These are phyloP conservation scores for Limnanthes douglasii DNA, from an alignment of 345 rosid species.

Conservation along the genomic window DNA sequence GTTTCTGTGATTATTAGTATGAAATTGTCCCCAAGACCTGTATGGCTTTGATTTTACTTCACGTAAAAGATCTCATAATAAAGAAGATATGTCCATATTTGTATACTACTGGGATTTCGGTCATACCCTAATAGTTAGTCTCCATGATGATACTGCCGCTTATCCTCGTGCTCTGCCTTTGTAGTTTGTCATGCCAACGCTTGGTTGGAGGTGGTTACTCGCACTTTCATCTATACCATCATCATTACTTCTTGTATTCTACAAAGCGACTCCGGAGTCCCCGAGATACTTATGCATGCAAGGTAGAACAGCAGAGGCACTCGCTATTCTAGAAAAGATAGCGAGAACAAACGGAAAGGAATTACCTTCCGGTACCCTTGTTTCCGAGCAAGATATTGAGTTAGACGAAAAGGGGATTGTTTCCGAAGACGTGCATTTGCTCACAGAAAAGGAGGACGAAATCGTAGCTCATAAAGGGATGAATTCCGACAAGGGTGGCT, in stretches of 20 bases:
- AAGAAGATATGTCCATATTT: too few relatives aligned
- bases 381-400: constrained; percentile 39
- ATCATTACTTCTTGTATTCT: constrained; percentile 60
- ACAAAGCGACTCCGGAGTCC: constrained; percentile 56
- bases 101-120: too few relatives aligned
- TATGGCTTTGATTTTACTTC: too few relatives aligned
- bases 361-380: constrained; percentile 60
- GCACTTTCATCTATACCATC: constrained; percentile 68
- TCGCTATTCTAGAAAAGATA: constrained; percentile 41
- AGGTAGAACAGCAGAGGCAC: constrained; percentile 57
- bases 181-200: constrained; percentile 75
- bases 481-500: constrained; percentile 23
- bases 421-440: constrained; percentile 26
- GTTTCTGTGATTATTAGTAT: too few relatives aligned
- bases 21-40: too few relatives aligned
- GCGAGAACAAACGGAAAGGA: constrained; percentile 34
- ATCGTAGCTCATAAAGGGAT: constrained; percentile 15
- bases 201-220: constrained; percentile 95
- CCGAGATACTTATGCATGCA: constrained; percentile 70
- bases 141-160: neutral
- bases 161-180: constrained; percentile 8
- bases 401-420: constrained; percentile 12
- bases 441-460: constrained; percentile 12
- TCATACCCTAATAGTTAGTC: too few relatives aligned
- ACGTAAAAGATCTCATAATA: too few relatives aligned